Base-by-base conservation (phyloP, 257 asterid genomes). In the Eustoma russellianum region DNA sequence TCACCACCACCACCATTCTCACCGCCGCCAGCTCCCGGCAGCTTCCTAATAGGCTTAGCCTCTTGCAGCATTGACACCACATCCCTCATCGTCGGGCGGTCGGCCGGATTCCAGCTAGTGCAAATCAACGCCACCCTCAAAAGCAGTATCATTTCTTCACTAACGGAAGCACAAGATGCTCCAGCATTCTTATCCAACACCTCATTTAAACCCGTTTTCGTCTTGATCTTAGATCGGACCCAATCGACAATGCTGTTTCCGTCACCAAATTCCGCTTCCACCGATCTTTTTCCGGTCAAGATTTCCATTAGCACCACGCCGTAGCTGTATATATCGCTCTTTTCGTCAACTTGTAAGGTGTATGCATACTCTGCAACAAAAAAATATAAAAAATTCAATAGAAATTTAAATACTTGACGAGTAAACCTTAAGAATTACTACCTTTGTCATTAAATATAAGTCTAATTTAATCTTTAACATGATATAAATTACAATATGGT, bases 51-150 rank as follows among this genome's bases (percentile, higher is more conserved):
- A 0, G 96, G 98, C 59, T 63, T 77, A 41, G 95, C 95, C 73
- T 76, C 93, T 17, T 73, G 84, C 77, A 91, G 55, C 98, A 84
- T 87, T 3, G 96, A 80, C 13, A 91, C 73, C 0, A 87, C 98
- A 49, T 87, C 97, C 63, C 98, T 75, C 98, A 84, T 91, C 5
- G 95, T 75, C 33, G 98, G 98, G 5, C 98, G 81, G 8, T 91
- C 95, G 0, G 82, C 80, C 12, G 96, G 98, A 63, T 84, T 87
- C 48, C 79, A 71, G 38, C 93, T 79, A 2, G 96, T 91, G 70
- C 98, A 91, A 0, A 91, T 53, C 77, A 91, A 71, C 5, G 98
- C 98, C 9, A 91, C 77, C 77, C 92, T 80, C 6, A 91, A 77
- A 24, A 91, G 63, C 5, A 80, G 54, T 83, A 82, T 57, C 98